Evolutionary conservation across 73 alveolate species (phyloP).

Genomic region (Paramecium sexaurelia): DNA sequence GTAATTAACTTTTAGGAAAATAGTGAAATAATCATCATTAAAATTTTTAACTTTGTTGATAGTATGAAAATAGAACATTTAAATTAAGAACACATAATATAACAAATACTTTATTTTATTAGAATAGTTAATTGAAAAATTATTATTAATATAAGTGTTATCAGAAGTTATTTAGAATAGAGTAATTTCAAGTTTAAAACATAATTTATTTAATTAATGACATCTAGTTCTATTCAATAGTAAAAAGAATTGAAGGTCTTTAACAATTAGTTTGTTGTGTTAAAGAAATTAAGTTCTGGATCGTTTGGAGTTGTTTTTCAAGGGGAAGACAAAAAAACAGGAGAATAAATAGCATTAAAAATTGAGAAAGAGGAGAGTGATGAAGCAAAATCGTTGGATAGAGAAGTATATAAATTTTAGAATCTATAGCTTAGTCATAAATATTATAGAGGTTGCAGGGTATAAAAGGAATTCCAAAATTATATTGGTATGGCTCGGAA

Average conservation of each 20-base stretch:
- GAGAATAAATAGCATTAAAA: slow-evolving; percentile 74
- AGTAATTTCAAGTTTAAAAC: not conserved
- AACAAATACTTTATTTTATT: too few relatives aligned
- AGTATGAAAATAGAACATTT: too few relatives aligned
- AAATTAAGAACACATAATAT: too few relatives aligned
- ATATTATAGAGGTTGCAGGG: slow-evolving; percentile 63
- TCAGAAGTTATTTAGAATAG: not conserved
- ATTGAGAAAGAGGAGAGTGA: slow-evolving; percentile 69
- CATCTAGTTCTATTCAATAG: not conserved
- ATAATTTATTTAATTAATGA: not conserved
- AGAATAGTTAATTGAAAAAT: not conserved
- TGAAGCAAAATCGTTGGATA: slow-evolving; percentile 40
- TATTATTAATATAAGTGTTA: not conserved
- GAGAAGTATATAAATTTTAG: slow-evolving; percentile 23
- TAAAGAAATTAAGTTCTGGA: slow-evolving; percentile 86
- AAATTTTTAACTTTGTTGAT: too few relatives aligned
- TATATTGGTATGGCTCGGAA: slow-evolving; percentile 65
- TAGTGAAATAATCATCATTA: too few relatives aligned
- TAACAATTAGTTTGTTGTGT: slow-evolving; percentile 61
- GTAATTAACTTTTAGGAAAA: too few relatives aligned
- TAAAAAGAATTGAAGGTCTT: slow-evolving; percentile 54
- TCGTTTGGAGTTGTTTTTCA: slow-evolving; percentile 91
- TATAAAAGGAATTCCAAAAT: slow-evolving; percentile 53
- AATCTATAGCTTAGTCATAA: slow-evolving; percentile 45
- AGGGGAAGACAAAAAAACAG: slow-evolving; percentile 70